phyloP scores from a whole-genome alignment of 75 land plant genomes.

The Adiantum capillusveneris region DNA sequence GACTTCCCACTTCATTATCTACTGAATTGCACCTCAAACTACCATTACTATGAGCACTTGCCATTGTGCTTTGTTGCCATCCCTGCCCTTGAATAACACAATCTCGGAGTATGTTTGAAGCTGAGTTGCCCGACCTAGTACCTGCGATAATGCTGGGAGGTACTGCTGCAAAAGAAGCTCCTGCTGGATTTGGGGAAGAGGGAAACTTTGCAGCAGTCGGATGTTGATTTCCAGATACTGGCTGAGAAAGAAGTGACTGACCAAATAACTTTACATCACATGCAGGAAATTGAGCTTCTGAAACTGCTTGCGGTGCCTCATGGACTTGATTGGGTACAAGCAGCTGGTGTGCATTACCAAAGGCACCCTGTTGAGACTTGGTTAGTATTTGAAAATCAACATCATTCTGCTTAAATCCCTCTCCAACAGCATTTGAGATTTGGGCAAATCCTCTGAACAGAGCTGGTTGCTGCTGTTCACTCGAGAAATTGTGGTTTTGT shows the following conservation, averaged over 20 bases:
- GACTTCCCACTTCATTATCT: no score
- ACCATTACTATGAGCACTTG: no score
- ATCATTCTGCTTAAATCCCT: neutral
- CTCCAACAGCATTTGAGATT: neutral
- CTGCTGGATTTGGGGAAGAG: neutral
- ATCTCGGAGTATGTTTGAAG: neutral
- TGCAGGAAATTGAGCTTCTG: constrained; percentile 5
- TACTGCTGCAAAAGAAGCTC: neutral
- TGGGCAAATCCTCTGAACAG: neutral
- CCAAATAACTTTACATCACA: constrained; percentile 49
- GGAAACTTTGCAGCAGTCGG: neutral
- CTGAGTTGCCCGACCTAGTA: neutral
- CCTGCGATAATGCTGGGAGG: neutral
- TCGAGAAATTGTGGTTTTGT: neutral
- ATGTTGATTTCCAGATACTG: constrained; percentile 10
- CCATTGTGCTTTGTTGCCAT: no score
- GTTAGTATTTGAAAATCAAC: neutral
- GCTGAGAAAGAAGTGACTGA: constrained; percentile 40
- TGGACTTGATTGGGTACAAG: neutral
- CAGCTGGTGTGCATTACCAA: neutral
- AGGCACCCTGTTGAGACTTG: neutral
- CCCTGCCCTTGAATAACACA: no score
- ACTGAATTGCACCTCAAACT: no score
- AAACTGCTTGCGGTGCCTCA: neutral
- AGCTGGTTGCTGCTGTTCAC: constrained; percentile 1